Percentiles rank a stretch among this genome's conserved stretches.
Evolutionary conservation across 129 eudicot species (phyloP).

Genomic region (Chrysanthemum lavandulifolium): DNA sequence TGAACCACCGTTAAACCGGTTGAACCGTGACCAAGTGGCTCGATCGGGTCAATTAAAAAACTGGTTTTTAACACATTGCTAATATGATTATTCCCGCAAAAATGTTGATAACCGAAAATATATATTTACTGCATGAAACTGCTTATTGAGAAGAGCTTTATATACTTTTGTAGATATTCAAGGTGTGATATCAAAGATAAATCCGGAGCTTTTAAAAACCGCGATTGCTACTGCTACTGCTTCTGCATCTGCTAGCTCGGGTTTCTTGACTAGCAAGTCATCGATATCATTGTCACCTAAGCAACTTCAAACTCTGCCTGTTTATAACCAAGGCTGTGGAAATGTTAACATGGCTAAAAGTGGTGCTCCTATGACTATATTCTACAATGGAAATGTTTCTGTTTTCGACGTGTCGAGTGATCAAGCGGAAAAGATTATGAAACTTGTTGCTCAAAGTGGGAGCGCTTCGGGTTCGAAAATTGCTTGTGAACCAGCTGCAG

Average conservation of each 20-base stretch:
- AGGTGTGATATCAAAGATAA: constrained; percentile 56
- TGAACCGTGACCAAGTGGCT: too few species aligned
- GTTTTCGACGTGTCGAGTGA: constrained; percentile 50
- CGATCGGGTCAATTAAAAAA: too few species aligned
- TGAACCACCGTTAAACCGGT: too few species aligned
- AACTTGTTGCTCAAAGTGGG: constrained; percentile 44
- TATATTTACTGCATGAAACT: too few species aligned
- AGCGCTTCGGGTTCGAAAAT: constrained; percentile 19
- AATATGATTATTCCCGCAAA: background rate
- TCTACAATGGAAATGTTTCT: constrained; percentile 61
- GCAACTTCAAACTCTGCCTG: constrained; percentile 32
- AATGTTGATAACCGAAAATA: background rate
- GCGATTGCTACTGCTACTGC: constrained; percentile 46
- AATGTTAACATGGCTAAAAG: constrained; percentile 6
- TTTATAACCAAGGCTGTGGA: constrained; percentile 26
- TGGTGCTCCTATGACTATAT: constrained; percentile 55
- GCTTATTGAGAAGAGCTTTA: too few species aligned
- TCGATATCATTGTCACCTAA: constrained; percentile 11
- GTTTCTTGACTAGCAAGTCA: constrained; percentile 19
- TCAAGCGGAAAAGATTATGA: constrained; percentile 47
- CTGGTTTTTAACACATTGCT: too few species aligned
- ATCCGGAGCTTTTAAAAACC: constrained; percentile 60
- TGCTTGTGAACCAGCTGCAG: constrained; percentile 10
- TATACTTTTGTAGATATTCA: constrained; percentile 43
- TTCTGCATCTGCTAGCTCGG: background rate